phyloP scores from a whole-genome alignment of 805 yeast genomes.

The Nakazawaea pomicola region DNA sequence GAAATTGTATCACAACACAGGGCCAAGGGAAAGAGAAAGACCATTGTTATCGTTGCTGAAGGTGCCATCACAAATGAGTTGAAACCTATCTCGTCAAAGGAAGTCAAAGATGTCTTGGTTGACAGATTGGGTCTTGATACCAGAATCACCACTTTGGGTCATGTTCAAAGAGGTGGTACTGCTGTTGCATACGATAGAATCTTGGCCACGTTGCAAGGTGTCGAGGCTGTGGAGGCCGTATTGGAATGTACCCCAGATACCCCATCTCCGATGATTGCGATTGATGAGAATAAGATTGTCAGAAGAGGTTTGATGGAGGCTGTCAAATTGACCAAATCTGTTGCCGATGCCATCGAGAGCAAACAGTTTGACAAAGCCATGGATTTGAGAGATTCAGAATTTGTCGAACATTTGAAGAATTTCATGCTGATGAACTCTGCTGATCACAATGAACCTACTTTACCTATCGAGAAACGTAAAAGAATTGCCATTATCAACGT shows the following conservation, averaged over 20 bases:
- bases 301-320: constrained; percentile 69
- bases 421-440: constrained; percentile 65
- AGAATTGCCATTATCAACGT: constrained; percentile 69
- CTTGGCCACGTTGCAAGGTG: constrained; percentile 76
- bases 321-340: constrained; percentile 63
- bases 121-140: constrained; percentile 68
- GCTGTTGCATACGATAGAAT: constrained; percentile 73
- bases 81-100: constrained; percentile 59
- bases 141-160: constrained; percentile 72
- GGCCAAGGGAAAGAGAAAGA: constrained; percentile 67
- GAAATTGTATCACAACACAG: constrained; percentile 62
- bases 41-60: constrained; percentile 78
- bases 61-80: constrained; percentile 74
- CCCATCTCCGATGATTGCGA: constrained; percentile 78
- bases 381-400: constrained; percentile 64
- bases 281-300: constrained; percentile 65
- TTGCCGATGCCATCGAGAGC: constrained; percentile 60
- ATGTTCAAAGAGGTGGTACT: constrained; percentile 80
- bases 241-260: constrained; percentile 61
- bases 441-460: constrained; percentile 56
- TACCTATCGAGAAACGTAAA: constrained; percentile 48
- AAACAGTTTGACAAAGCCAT: constrained; percentile 70
- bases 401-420: constrained; percentile 58
- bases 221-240: constrained; percentile 74
- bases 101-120: constrained; percentile 62